Percentiles rank a stretch among this genome's conserved stretches.
phyloP scores from a whole-genome alignment of 768 basidiomycete genomes.

The Royoungia palumana region DNA sequence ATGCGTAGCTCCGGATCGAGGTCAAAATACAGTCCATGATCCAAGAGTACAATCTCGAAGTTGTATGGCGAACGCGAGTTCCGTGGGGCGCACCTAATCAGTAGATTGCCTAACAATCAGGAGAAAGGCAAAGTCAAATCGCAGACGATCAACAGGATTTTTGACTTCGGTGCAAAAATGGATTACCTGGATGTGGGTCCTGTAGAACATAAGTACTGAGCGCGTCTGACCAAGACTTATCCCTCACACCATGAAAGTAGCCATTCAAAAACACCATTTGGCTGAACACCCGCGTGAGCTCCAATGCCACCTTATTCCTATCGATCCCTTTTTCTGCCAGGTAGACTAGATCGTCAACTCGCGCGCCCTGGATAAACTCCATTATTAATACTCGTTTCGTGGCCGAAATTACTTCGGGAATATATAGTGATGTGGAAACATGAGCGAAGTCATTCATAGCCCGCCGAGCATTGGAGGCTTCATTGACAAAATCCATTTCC shows the following conservation, averaged over 20 bases:
- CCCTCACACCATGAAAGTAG: constrained; percentile 76
- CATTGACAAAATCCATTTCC: constrained; percentile 93
- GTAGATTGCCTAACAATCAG: constrained; percentile 64
- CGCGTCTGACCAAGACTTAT: neutral
- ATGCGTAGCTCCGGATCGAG: constrained; percentile 74
- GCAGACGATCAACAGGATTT: constrained; percentile 1
- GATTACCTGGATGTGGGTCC: constrained; percentile 83
- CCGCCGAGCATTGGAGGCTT: constrained; percentile 81
- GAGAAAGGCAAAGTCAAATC: neutral
- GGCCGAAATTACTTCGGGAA: constrained; percentile 78
- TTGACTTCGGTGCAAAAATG: neutral
- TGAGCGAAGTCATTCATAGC: constrained; percentile 66
- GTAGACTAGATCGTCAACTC: constrained; percentile 85
- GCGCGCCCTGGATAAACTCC: constrained; percentile 89
- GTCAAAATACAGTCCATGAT: constrained; percentile 94
- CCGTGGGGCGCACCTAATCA: constrained; percentile 73
- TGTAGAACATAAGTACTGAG: constrained; percentile 30
- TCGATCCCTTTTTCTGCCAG: constrained; percentile 82
- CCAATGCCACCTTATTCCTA: constrained; percentile 88
- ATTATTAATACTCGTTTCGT: constrained; percentile 86
- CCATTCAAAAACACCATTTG: constrained; percentile 97
- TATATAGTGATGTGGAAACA: constrained; percentile 77
- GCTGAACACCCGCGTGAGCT: constrained; percentile 86
- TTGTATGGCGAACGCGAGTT: constrained; percentile 80
- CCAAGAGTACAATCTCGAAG: constrained; percentile 93